phyloP scores from a whole-genome alignment of 129 eudicot species.

The Apium graveolens region DNA sequence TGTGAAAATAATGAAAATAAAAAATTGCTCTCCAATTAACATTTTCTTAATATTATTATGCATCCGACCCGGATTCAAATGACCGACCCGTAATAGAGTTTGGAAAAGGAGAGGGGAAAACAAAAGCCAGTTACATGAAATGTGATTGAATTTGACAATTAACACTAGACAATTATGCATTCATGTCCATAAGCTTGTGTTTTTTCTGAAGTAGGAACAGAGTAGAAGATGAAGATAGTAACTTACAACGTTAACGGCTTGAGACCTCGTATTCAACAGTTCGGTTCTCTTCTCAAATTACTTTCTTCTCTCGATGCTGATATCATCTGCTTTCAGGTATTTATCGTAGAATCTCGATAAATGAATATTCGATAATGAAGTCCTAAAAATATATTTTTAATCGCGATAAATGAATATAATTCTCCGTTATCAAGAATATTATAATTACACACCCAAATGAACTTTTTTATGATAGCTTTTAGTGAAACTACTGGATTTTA shows the following conservation, averaged over 20 bases:
- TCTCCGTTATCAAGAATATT: no score
- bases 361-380: no score
- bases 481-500: not conserved
- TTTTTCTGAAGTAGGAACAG: not conserved
- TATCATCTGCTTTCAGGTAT: constrained; percentile 92
- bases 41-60: no score
- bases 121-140: not conserved
- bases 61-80: no score
- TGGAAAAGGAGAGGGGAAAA: not conserved
- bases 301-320: constrained; percentile 88
- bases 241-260: constrained; percentile 93
- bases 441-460: not conserved
- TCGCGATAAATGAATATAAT: no score
- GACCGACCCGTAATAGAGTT: not conserved
- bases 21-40: no score
- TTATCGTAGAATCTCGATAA: no score
- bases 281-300: constrained; percentile 83
- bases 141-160: not conserved
- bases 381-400: no score
- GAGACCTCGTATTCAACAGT: constrained; percentile 77
- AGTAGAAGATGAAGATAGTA: constrained; percentile 62
- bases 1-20: no score
- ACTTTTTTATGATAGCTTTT: not conserved
- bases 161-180: not conserved
- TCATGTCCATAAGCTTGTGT: not conserved